These are phyloP conservation scores for Fraxinus ornus DNA, from an alignment of 305 asterid genomes.

Conservation along the genomic window DNA sequence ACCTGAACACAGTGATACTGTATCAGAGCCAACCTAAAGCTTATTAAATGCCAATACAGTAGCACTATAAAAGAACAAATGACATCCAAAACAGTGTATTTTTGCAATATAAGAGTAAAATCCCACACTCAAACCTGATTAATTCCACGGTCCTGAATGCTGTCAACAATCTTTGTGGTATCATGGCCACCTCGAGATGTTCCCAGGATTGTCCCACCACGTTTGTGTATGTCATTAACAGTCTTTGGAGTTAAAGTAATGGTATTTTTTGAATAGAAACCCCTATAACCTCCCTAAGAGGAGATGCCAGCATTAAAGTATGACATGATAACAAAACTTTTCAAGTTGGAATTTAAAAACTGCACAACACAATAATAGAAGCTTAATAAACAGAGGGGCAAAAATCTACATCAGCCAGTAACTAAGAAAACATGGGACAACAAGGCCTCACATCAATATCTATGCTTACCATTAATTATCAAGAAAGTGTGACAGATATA, in stretches of 20 bases:
- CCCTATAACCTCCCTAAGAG: slow-evolving; percentile 77
- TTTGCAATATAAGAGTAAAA: neutral
- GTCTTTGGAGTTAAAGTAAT: slow-evolving; percentile 57
- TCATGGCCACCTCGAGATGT: slow-evolving; percentile 48
- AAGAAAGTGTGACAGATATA: neutral
- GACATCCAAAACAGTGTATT: slow-evolving; percentile 21
- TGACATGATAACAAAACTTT: neutral
- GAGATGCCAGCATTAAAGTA: neutral
- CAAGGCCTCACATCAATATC: neutral
- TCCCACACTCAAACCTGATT: slow-evolving; percentile 57
- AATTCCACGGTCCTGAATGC: slow-evolving; percentile 88
- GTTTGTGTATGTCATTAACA: slow-evolving; percentile 83
- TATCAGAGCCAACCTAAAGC: slow-evolving; percentile 29
- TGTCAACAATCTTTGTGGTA: slow-evolving; percentile 76
- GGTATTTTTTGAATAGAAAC: slow-evolving; percentile 77
- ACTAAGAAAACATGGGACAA: neutral
- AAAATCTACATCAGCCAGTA: neutral
- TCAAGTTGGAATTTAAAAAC: neutral
- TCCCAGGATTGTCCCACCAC: slow-evolving; percentile 69
- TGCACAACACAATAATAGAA: neutral
- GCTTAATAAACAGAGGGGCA: neutral
- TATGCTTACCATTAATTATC: neutral
- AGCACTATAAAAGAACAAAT: slow-evolving; percentile 2
- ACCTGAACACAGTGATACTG: slow-evolving; percentile 19
- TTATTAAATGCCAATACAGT: neutral